phyloP scores from a whole-genome alignment of 2,329 filamentous ascomycete species.

The Ramularia collo-cygni region DNA sequence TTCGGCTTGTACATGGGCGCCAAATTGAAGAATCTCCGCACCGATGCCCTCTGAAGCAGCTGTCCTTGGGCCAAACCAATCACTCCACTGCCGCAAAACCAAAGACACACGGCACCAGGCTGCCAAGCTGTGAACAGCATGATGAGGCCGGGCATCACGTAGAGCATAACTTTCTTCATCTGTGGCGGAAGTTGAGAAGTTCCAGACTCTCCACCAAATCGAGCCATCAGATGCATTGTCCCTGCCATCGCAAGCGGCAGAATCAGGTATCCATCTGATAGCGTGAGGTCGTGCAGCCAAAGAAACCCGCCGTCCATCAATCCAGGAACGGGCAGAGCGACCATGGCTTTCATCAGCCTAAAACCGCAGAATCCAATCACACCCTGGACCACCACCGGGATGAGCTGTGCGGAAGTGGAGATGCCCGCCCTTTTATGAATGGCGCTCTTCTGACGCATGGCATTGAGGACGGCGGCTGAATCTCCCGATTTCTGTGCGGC shows the following conservation, averaged over 20 bases:
- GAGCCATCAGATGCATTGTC: conserved; percentile 24
- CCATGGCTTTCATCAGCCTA: conserved; percentile 67
- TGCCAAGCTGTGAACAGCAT: conserved; percentile 49
- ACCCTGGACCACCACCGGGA: conserved; percentile 54
- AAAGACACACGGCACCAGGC: conserved; percentile 55
- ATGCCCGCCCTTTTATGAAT: conserved; percentile 49
- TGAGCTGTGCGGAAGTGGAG: conserved; percentile 43
- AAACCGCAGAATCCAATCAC: conserved; percentile 77
- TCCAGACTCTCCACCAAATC: conserved; percentile 47
- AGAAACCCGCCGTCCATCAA: conserved; percentile 62
- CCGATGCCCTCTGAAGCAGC: conserved; percentile 31
- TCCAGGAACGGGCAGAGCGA: conserved; percentile 69
- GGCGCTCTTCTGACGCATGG: conserved; percentile 42
- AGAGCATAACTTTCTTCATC: conserved; percentile 37
- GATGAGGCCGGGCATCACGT: conserved; percentile 48
- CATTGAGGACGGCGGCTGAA: conserved; percentile 40
- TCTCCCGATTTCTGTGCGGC: conserved; percentile 40
- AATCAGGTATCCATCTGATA: conserved; percentile 69
- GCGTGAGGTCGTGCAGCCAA: conserved; percentile 75
- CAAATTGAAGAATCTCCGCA: conserved; percentile 35
- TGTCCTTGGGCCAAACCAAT: conserved; percentile 35
- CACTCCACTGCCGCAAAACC: conserved; percentile 47
- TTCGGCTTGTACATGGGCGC: conserved; percentile 29
- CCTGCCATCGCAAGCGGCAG: conserved; percentile 50
- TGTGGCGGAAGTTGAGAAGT: conserved; percentile 25